Base-by-base conservation (phyloP, 768 basidiomycete species). In the Amanita molliuscula region DNA sequence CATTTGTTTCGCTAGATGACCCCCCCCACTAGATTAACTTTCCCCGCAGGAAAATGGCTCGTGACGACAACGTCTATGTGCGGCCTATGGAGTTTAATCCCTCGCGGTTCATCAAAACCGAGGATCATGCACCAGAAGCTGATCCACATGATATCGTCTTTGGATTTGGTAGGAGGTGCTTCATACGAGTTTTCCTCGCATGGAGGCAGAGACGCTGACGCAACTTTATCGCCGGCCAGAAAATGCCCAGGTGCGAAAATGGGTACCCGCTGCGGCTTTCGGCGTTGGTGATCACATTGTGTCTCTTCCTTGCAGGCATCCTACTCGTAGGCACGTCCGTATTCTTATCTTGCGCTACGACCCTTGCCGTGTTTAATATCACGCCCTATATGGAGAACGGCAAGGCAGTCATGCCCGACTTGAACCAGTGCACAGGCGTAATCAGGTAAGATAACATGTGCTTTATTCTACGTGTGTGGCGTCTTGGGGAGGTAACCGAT, bases 151-250 rank as follows among this genome's bases (percentile, higher is more conserved):
- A 61, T 3, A 57, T 72, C 34, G 72, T 69, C 44, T 81, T 78
- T 52, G 79, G 79, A 3, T 81, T 78, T 46, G 78, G 77, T 26
- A 61, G 79, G 58, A 70, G 79, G 68, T 61, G 33, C 42, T n/a
- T n/a, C n/a, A n/a, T n/a, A n/a, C n/a, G n/a, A 53, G 37, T 15
- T 43, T 35, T 28, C 38, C 23, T 28, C 44, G 15, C 25, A 41
- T 20, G 41, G 13, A 6, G 16, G 36, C 28, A n/a, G 36, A 36
- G 47, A 8, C 45, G 23, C 35, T 8, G 18, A 51, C 20, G 52
- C 26, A 41, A 9, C 0, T 18, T 23, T 25, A 47, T 38, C 44
- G 43, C 15, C n/a, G n/a, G 20, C n/a, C 23, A 65, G 68, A 54
- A 68, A 68, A 18, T 67, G 66, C 50, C 67, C 68, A 47, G 67